phyloP scores from a whole-genome alignment of 148 eudicot genomes.

The Amaranthus palmeri region DNA sequence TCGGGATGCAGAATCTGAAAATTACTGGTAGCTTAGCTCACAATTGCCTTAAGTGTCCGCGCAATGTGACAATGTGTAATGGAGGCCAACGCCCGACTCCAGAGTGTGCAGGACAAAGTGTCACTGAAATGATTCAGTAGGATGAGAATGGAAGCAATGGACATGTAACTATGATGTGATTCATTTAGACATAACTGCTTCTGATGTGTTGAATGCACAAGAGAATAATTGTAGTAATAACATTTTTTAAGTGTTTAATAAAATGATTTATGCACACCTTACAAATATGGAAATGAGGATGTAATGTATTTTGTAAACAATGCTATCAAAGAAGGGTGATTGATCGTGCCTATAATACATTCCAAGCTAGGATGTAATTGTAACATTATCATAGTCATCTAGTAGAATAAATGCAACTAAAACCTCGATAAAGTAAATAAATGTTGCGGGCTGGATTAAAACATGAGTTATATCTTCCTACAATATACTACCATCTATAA shows the following conservation, averaged over 20 bases:
- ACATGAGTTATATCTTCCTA: too few species aligned
- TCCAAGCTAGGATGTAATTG: too few species aligned
- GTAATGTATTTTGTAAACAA: neutral
- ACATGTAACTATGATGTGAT: neutral
- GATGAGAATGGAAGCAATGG: neutral
- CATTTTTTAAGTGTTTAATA: constrained; percentile 1
- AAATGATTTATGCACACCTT: constrained; percentile 10
- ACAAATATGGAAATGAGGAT: neutral
- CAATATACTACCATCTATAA: too few species aligned
- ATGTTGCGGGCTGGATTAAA: too few species aligned
- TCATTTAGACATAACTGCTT: neutral
- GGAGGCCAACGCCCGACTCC: constrained; percentile 70
- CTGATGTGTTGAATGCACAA: neutral
- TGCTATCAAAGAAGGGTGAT: neutral
- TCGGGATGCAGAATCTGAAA: constrained; percentile 13
- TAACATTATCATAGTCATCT: too few species aligned
- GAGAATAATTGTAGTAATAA: constrained; percentile 14
- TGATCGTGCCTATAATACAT: too few species aligned
- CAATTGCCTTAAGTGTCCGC: constrained; percentile 64
- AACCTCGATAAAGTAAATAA: too few species aligned
- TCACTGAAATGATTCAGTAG: constrained; percentile 10
- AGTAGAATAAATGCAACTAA: too few species aligned
- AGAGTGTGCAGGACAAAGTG: constrained; percentile 37
- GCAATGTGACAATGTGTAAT: constrained; percentile 33
- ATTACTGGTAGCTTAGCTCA: constrained; percentile 49